Conservation (phyloP, 345 rosid genomes). For the Corchorus olitorius region DNA sequence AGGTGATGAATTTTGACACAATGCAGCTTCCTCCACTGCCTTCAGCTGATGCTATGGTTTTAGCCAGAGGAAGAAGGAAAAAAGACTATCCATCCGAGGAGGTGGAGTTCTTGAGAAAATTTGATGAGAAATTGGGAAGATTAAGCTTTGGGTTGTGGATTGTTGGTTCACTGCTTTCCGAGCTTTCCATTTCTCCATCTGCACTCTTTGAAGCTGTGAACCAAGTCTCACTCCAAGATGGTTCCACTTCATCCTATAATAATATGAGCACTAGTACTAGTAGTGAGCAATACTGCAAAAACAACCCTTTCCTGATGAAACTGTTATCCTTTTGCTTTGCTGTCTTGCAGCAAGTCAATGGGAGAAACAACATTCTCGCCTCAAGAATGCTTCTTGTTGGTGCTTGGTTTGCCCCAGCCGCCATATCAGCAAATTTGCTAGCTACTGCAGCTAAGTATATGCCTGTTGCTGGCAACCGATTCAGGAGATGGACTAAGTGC, state of each 20-base stretch:
- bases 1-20: conserved; percentile 73
- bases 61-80: conserved; percentile 69
- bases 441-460: conserved; percentile 66
- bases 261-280: conserved; percentile 34
- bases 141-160: conserved; percentile 77
- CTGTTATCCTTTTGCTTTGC: conserved; percentile 56
- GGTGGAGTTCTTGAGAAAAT: conserved; percentile 57
- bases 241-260: conserved; percentile 43
- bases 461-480: conserved; percentile 54
- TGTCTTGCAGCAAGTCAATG: conserved; percentile 65
- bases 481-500: conserved; percentile 66
- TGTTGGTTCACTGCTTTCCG: conserved; percentile 74
- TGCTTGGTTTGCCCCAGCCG: conserved; percentile 88
- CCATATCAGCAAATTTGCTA: conserved; percentile 58
- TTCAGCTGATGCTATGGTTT: conserved; percentile 66
- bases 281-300: conserved; percentile 74
- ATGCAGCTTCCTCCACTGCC: conserved; percentile 61
- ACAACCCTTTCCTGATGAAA: conserved; percentile 68
- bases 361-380: conserved; percentile 64
- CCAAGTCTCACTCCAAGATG: conserved; percentile 58
- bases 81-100: conserved; percentile 64
- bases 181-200: conserved; percentile 70
- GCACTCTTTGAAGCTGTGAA: conserved; percentile 74
- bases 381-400: conserved; percentile 80
- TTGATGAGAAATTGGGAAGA: conserved; percentile 76